Evolutionary conservation across 2,329 filamentous ascomycete species (phyloP).

Genomic region (Penicillium vulpinum): DNA sequence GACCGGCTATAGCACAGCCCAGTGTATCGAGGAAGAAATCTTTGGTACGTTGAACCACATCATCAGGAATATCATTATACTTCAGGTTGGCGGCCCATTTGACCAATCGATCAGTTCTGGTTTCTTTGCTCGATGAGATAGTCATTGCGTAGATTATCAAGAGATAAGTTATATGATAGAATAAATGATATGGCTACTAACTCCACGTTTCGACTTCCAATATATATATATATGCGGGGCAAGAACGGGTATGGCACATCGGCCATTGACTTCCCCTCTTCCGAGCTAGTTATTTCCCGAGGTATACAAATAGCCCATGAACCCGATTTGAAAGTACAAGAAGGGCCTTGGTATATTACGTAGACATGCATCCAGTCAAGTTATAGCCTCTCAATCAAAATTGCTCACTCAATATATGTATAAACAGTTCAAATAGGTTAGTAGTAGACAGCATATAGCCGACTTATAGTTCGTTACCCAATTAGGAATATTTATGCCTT

Average conservation of each 20-base stretch:
- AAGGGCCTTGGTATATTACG: neutral
- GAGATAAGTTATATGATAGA: neutral
- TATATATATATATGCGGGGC: slow-evolving; percentile 7
- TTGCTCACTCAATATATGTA: neutral
- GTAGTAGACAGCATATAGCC: neutral
- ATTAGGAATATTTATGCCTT: neutral
- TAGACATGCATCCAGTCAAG: neutral
- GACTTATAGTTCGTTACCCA: neutral
- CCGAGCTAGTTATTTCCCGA: neutral
- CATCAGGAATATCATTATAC: slow-evolving; percentile 24
- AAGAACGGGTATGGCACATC: neutral
- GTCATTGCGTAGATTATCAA: neutral
- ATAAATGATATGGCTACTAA: neutral
- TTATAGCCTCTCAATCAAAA: no score
- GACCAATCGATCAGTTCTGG: slow-evolving; percentile 24
- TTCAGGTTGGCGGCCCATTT: slow-evolving; percentile 22
- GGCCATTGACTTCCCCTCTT: neutral
- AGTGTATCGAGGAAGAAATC: slow-evolving; percentile 35
- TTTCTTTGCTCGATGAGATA: slow-evolving; percentile 2
- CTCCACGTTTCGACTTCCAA: neutral
- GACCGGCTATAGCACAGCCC: slow-evolving; percentile 33
- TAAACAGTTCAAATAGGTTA: neutral
- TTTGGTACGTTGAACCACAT: slow-evolving; percentile 33
- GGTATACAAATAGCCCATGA: neutral
- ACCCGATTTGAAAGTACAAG: neutral